Evolutionary conservation across 2,329 filamentous ascomycete species (phyloP).

Genomic region (Magnaporthiopsis poae): DNA sequence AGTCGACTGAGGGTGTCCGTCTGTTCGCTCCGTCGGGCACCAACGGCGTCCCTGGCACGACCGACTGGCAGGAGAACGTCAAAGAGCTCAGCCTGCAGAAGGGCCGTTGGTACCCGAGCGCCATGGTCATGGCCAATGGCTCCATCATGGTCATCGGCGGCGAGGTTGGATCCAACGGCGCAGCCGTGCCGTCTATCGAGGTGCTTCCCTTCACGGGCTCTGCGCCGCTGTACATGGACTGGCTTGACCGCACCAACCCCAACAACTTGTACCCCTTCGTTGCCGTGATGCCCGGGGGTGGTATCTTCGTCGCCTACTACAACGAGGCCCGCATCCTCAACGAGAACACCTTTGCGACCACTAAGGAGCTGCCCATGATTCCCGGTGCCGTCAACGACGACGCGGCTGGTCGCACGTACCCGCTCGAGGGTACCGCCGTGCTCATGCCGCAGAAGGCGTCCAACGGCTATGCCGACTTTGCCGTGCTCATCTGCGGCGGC

Average conservation of each 20-base stretch:
- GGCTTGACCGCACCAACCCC: conserved; percentile 44
- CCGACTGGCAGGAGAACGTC: conserved; percentile 46
- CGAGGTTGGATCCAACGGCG: conserved; percentile 41
- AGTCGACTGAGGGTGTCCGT: conserved; percentile 44
- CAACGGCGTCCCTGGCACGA: conserved; percentile 35
- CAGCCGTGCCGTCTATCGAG: conserved; percentile 41
- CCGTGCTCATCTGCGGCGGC: conserved; percentile 47
- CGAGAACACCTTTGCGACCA: conserved; percentile 38
- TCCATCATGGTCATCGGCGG: conserved; percentile 45
- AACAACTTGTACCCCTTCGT: conserved; percentile 50
- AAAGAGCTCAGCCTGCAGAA: conserved; percentile 34
- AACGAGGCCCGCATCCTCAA: conserved; percentile 49
- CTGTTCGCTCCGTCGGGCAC: conserved; percentile 46
- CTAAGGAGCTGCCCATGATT: conserved; percentile 40
- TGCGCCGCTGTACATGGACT: conserved; percentile 36
- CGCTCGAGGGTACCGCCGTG: conserved; percentile 44
- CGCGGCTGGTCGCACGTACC: conserved; percentile 44
- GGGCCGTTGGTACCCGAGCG: conserved; percentile 46
- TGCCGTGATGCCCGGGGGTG: conserved; percentile 40
- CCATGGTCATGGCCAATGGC: conserved; percentile 45
- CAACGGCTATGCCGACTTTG: conserved; percentile 31
- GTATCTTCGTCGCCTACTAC: conserved; percentile 48
- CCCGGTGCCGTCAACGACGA: conserved; percentile 44
- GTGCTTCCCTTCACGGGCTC: conserved; percentile 38
- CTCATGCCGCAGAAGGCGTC: conserved; percentile 45